phyloP scores from a whole-genome alignment of 2,329 filamentous ascomycete species.

The Diaporthe sp. region DNA sequence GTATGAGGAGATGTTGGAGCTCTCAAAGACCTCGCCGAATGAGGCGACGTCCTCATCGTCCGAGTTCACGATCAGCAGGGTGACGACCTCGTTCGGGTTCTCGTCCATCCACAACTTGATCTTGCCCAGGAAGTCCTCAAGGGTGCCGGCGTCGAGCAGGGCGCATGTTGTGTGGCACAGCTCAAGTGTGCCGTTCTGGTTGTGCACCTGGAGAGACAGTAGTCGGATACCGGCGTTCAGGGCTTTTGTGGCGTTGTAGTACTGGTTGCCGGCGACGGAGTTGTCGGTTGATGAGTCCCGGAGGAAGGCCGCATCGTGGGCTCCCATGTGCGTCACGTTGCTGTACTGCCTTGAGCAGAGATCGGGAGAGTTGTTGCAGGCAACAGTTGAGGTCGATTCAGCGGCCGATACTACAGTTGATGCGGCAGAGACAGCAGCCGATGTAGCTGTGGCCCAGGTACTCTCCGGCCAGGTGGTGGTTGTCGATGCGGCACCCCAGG shows the following conservation, averaged over 20 bases:
- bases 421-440: conserved; percentile 25
- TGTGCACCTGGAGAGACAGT: conserved; percentile 79
- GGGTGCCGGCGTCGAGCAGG: conserved; percentile 76
- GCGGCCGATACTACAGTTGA: conserved; percentile 31
- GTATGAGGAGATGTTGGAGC: conserved; percentile 70
- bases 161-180: conserved; percentile 79
- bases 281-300: conserved; percentile 72
- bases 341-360: conserved; percentile 80
- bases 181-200: conserved; percentile 67
- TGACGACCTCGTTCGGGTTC: conserved; percentile 82
- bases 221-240: conserved; percentile 79
- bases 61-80: conserved; percentile 79
- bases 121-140: conserved; percentile 72
- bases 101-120: conserved; percentile 78
- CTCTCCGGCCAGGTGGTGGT: conserved; percentile 11
- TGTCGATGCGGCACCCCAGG: conserved; percentile 17
- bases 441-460: conserved; percentile 18
- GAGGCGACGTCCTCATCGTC: conserved; percentile 68
- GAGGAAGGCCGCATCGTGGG: conserved; percentile 80
- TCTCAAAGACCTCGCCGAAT: conserved; percentile 67
- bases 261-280: conserved; percentile 79
- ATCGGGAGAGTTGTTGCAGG: conserved; percentile 85
- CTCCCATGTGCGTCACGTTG: conserved; percentile 82
- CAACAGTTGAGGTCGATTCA: conserved; percentile 52
- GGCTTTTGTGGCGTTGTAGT: conserved; percentile 77